A percentile compares a stretch with the other conserved stretches of the same genome.
phyloP scores from a whole-genome alignment of 345 rosid genomes.

The Bruguiera sexangula region DNA sequence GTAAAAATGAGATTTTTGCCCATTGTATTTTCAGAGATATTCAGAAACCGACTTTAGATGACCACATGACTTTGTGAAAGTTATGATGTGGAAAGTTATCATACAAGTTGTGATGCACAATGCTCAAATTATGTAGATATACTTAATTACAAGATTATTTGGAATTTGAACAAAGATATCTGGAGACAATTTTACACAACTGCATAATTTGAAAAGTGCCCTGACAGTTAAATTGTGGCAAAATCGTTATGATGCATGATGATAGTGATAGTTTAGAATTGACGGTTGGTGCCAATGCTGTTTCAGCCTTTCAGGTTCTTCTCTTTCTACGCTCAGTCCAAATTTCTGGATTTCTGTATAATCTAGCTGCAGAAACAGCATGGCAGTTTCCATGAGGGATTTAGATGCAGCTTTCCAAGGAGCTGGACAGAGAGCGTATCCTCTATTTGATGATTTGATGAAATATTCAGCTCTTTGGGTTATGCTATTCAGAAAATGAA shows the following conservation, averaged over 20 bases:
- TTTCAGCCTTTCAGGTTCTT: conserved; percentile 24
- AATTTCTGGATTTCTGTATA: conserved; percentile 32
- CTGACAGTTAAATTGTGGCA: too few species aligned
- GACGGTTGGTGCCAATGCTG: conserved; percentile 18
- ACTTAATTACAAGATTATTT: not conserved
- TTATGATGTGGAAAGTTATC: conserved; percentile 3
- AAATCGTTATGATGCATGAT: too few species aligned
- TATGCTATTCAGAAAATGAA: not conserved
- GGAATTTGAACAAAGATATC: too few species aligned
- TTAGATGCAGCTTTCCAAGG: conserved; percentile 97
- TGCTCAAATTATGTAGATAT: not conserved
- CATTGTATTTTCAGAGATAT: not conserved
- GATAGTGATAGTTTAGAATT: not conserved
- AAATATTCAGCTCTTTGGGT: conserved; percentile 15
- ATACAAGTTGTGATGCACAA: not conserved
- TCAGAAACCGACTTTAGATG: not conserved
- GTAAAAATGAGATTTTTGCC: not conserved
- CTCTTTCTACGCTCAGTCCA: conserved; percentile 23
- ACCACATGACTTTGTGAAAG: not conserved
- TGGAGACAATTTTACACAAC: too few species aligned
- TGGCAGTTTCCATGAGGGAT: conserved; percentile 98
- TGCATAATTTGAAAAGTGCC: too few species aligned
- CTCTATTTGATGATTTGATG: conserved; percentile 31
- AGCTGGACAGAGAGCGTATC: conserved; percentile 98
- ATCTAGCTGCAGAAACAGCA: conserved; percentile 37